Conservation (phyloP, 129 eudicot genomes). For the Flaveria bidentis region DNA sequence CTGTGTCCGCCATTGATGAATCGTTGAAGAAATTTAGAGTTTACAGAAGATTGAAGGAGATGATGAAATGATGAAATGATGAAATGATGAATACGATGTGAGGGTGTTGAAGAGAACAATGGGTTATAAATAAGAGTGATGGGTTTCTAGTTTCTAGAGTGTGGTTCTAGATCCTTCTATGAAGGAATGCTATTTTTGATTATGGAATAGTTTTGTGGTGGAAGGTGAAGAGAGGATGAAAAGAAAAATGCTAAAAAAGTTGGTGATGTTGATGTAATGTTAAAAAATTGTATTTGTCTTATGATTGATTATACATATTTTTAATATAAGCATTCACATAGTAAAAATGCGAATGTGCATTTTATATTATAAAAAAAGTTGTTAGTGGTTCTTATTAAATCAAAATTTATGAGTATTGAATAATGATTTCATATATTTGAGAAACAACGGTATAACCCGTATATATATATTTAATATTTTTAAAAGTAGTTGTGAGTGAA, state of each 20-base stretch:
- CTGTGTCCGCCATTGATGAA: conserved; percentile 43
- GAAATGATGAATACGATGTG: not conserved
- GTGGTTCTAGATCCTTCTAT: conserved; percentile 19
- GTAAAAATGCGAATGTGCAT: too few relatives aligned
- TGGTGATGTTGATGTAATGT: not conserved
- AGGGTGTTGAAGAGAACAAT: not conserved
- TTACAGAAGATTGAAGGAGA: not conserved
- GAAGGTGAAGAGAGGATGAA: conserved; percentile 3
- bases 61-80: not conserved
- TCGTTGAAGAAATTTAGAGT: not conserved
- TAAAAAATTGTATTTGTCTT: not conserved
- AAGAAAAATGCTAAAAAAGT: not conserved
- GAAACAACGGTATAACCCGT: too few relatives aligned
- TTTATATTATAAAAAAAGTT: too few relatives aligned
- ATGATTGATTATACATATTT: not conserved
- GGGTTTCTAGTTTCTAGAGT: conserved; percentile 16
- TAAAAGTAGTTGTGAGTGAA: too few relatives aligned
- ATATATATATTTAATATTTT: too few relatives aligned
- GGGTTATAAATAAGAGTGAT: not conserved
- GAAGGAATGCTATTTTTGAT: not conserved
- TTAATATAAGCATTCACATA: too few relatives aligned
- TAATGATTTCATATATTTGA: too few relatives aligned
- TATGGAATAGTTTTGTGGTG: conserved; percentile 19
- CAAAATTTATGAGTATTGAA: too few relatives aligned
- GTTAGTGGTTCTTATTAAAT: too few relatives aligned